Evolutionary conservation across 106 monocot species (phyloP).

Genomic region (Platanthera guangdongensis): DNA sequence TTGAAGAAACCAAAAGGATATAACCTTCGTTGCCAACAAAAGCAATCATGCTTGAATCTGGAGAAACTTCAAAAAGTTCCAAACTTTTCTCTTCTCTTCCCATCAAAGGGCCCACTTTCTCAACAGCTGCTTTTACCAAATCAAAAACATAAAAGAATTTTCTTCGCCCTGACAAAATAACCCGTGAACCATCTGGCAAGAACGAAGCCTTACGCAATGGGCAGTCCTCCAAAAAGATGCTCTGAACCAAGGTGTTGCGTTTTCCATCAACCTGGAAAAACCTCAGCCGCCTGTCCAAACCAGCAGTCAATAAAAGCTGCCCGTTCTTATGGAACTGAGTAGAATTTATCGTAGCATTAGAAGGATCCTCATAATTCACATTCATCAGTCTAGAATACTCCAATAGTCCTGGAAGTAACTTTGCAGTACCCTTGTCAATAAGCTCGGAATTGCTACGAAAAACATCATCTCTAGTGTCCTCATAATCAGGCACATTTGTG

Average conservation of each 20-base stretch:
- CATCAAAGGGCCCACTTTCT: conserved; percentile 64
- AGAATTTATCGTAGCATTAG: conserved; percentile 59
- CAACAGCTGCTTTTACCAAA: conserved; percentile 58
- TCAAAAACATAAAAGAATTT: conserved; percentile 86
- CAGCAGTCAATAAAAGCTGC: conserved; percentile 64
- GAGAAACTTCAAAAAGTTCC: conserved; percentile 76
- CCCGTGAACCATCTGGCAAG: conserved; percentile 79
- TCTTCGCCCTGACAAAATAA: conserved; percentile 63
- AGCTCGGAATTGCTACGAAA: conserved; percentile 55
- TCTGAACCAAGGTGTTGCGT: conserved; percentile 64
- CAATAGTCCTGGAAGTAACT: conserved; percentile 61
- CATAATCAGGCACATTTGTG: conserved; percentile 26
- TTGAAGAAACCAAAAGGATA: conserved; percentile 69
- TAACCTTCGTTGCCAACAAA: conserved; percentile 82
- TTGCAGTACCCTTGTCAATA: conserved; percentile 30
- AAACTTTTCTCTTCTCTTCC: conserved; percentile 87
- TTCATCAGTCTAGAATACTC: conserved; percentile 71
- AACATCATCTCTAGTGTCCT: conserved; percentile 20
- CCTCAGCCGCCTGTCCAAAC: conserved; percentile 48
- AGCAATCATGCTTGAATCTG: conserved; percentile 80
- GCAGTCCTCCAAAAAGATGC: conserved; percentile 71
- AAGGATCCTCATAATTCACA: conserved; percentile 60
- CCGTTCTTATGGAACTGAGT: conserved; percentile 86
- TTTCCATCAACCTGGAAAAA: conserved; percentile 93
- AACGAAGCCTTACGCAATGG: conserved; percentile 73